Percentiles rank a stretch among this genome's conserved stretches.
phyloP scores from a whole-genome alignment of 2,329 filamentous ascomycete species.

The Cercospora zeina region DNA sequence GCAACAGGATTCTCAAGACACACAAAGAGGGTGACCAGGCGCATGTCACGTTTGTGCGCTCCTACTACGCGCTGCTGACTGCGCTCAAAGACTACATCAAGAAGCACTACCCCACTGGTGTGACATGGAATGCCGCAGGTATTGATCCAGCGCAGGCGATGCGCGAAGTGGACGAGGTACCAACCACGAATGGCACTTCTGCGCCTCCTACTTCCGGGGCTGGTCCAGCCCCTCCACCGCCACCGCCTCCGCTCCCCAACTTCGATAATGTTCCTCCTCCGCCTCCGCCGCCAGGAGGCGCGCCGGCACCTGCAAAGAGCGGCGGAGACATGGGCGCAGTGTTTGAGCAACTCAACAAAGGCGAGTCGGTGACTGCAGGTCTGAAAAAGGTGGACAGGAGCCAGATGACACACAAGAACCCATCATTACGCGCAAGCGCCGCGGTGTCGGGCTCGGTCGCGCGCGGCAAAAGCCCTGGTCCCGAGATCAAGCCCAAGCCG shows the following conservation, averaged over 20 bases:
- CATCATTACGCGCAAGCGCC: slow-evolving; percentile 72
- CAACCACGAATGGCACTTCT: slow-evolving; percentile 43
- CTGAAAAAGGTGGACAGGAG: slow-evolving; percentile 92
- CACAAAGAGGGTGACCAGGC: slow-evolving; percentile 79
- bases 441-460: slow-evolving; percentile 61
- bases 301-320: slow-evolving; percentile 55
- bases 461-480: slow-evolving; percentile 80
- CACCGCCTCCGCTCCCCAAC: slow-evolving; percentile 59
- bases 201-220: slow-evolving; percentile 56
- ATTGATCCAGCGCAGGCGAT: slow-evolving; percentile 71
- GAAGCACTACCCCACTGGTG: slow-evolving; percentile 73
- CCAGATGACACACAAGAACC: slow-evolving; percentile 99
- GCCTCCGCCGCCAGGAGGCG: slow-evolving; percentile 49
- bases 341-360: slow-evolving; percentile 88
- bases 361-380: slow-evolving; percentile 80
- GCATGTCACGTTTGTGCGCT: slow-evolving; percentile 84
- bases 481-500: slow-evolving; percentile 65
- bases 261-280: slow-evolving; percentile 57
- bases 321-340: slow-evolving; percentile 75
- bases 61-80: slow-evolving; percentile 90
- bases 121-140: slow-evolving; percentile 82
- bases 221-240: slow-evolving; percentile 64
- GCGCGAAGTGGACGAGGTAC: slow-evolving; percentile 53
- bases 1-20: slow-evolving; percentile 89
- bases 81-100: slow-evolving; percentile 81